phyloP scores from a whole-genome alignment of 208 protist species.

The Leishmania tropica region DNA sequence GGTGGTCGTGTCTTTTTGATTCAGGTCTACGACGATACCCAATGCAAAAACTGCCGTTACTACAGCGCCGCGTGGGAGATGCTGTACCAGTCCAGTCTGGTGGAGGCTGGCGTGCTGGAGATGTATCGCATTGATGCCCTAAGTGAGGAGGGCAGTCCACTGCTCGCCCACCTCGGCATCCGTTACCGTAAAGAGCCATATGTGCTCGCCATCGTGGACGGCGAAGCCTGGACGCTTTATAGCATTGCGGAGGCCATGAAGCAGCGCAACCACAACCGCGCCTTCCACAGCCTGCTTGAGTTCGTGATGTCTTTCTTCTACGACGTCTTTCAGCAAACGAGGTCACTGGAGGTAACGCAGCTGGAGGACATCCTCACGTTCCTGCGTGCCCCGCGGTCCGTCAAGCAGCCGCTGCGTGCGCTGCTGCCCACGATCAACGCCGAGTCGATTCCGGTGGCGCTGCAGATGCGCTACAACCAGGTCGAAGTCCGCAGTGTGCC shows the following conservation, averaged over 20 bases:
- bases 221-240: constrained; percentile 59
- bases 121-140: constrained; percentile 85
- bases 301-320: constrained; percentile 85
- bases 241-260: constrained; percentile 44
- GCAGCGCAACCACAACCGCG: constrained; percentile 26
- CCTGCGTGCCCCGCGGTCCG: constrained; percentile 48
- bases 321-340: constrained; percentile 39
- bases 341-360: constrained; percentile 30
- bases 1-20: constrained; percentile 72
- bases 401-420: constrained; percentile 32
- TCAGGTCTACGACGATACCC: constrained; percentile 74
- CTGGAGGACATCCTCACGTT: constrained; percentile 48
- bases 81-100: constrained; percentile 61
- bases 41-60: constrained; percentile 56
- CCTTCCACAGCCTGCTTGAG: constrained; percentile 53
- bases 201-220: constrained; percentile 74
- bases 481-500: constrained; percentile 49
- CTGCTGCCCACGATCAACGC: constrained; percentile 49
- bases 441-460: constrained; percentile 58
- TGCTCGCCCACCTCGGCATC: constrained; percentile 49
- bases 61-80: constrained; percentile 74
- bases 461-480: constrained; percentile 56
- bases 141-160: constrained; percentile 41
- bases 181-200: constrained; percentile 26
- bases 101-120: constrained; percentile 57